phyloP scores from a whole-genome alignment of 768 basidiomycete genomes.

The Psilocybe subaeruginosa region DNA sequence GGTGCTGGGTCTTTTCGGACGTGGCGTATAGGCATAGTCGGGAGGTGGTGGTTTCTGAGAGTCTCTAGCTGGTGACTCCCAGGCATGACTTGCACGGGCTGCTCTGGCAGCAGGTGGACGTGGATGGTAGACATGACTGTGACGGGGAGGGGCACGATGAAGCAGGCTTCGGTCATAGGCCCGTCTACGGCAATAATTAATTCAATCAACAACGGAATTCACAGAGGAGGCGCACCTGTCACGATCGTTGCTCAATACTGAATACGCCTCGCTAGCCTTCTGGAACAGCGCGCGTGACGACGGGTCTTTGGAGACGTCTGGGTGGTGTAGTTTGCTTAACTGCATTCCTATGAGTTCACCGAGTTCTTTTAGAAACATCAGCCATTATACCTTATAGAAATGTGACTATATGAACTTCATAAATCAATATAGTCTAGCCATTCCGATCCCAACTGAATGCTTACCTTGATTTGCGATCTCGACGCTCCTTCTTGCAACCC shows the following conservation, averaged over 20 bases:
- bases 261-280: conserved; percentile 47
- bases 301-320: conserved; percentile 48
- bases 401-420: conserved; percentile 18
- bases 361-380: background rate
- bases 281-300: conserved; percentile 39
- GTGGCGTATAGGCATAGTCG: conserved; percentile 24
- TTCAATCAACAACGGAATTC: background rate
- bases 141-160: conserved; percentile 23
- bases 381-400: conserved; percentile 21
- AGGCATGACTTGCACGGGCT: conserved; percentile 42
- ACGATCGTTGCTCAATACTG: conserved; percentile 46
- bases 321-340: conserved; percentile 52
- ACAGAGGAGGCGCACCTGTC: conserved; percentile 32
- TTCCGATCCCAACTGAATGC: background rate
- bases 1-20: conserved; percentile 15
- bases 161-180: conserved; percentile 47
- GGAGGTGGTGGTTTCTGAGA: conserved; percentile 23
- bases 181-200: conserved; percentile 29
- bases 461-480: conserved; percentile 25
- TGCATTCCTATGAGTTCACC: conserved; percentile 13
- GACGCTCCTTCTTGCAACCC: conserved; percentile 20
- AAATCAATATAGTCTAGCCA: background rate
- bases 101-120: conserved; percentile 29
- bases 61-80: conserved; percentile 34
- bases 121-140: conserved; percentile 21